Base-by-base conservation (phyloP, 2,329 filamentous ascomycete genomes). In the Xylaria sp. region DNA sequence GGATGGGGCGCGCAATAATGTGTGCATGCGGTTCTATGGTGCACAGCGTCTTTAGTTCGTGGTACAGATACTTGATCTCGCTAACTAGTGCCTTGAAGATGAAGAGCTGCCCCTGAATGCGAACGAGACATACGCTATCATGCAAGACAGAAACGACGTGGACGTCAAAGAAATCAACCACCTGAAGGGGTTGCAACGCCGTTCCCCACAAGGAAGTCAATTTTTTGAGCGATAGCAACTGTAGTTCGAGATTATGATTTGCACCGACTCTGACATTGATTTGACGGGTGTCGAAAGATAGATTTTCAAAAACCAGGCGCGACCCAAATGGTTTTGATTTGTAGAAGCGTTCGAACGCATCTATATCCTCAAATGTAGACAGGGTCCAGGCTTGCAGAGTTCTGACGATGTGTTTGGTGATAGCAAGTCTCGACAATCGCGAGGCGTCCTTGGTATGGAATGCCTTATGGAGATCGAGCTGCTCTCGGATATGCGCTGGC, bases 81-180 rank as follows among this genome's bases (percentile, higher is more conserved):
- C 85, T 87, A 2, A 85, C 86, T 51, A 89, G 76, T 2, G 86
- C 86, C 75, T 90, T 90, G 78, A 90, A 83, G 65, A 89, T 85
- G 80, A 83, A 86, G 2, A 81, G 76, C 57, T 79, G 73, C 7
- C 77, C 80, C 23, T 78, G 71, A 49, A 86, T 80, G 39, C 79
- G 78, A 54, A 89, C 86, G 15, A 89, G 79, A 65, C 85, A 88
- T 54, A 90, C 85, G 69, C 87, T 89, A 74, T 90, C 88, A 71
- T 89, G 86, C 20, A 89, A 78, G 76, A 90, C 85, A 23, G 81
- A 80, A 68, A 86, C 74, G 56, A 89, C 83, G 48, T 82, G 79
- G n/a, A 90, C 76, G 20, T 83, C 78, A 59, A 76, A 77, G 41
- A 90, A 82, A 70, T 88, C 84, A 64, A 90, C 74, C 0, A 80